Base-by-base conservation (phyloP, 1,284 basidiomycete genomes). In the Coniophora puteana region DNA sequence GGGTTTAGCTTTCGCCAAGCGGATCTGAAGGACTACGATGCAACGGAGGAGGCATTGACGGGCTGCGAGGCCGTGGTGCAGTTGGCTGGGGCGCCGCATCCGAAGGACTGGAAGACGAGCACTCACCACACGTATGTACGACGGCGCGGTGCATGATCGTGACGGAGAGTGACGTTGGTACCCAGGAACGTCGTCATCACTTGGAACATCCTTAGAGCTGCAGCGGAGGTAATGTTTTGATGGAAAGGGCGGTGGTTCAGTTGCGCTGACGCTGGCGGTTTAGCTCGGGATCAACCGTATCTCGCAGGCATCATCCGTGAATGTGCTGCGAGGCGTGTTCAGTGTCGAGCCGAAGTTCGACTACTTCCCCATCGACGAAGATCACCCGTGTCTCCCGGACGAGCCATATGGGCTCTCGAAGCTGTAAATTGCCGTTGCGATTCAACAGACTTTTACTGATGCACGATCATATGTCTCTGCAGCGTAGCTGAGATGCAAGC, bases 401-500 rank as follows among this genome's bases (percentile, higher is more conserved):
- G 84, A 88, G 52, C 82, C 83, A 1, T 89, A 89, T 51, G 83
- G 82, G 3, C 66, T 87, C 17, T 84, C 81, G 41, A 88, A 88
- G 68, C 47, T 83, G 83, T 86, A 55, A 51, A 71, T 54, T n/a
- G n/a, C n/a, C n/a, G n/a, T n/a, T n/a, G n/a, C n/a, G 22, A 22
- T 13, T 8, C 16, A 17, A 13, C 4, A 11, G n/a, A n/a, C n/a
- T n/a, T n/a, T n/a, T 16, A 5, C 26, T 16, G 5, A 44, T 18
- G n/a, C 21, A 23, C 45, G 22, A 23, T 35, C 27, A 39, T 16
- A n/a, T n/a, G n/a, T n/a, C n/a, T n/a, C n/a, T 26, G 13, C 53
- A 87, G 83, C 27, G 76, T 83, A 29, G 69, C 68, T 42, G 84
- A 88, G 60, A 61, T 76, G 26, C 84, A 89, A 61, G 78, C 79